Base-by-base conservation (phyloP, 805 yeast genomes). In the Metschnikowia shivogae region DNA sequence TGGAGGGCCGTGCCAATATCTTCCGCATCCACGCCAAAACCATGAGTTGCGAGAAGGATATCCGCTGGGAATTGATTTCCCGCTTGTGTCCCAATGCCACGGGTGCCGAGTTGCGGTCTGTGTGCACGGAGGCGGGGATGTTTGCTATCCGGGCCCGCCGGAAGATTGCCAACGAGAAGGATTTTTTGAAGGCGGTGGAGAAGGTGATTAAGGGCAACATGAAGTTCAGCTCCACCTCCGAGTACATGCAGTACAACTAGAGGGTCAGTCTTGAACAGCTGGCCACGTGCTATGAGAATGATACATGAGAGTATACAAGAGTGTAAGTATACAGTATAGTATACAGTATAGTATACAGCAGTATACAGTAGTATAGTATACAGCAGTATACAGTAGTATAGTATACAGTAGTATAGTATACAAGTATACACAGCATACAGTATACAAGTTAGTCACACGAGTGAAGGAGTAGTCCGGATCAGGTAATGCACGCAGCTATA, bases 101-200 rank as follows among this genome's bases (percentile, higher is more conserved):
- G 1, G 99, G 99, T 67, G 99, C 99, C 3, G 99, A 93, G 72
- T 76, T 93, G 58, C 84, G 99, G 64, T 92, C 98, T 6, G 99
- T 93, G 13, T 93, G 99, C 68, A 93, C 99, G 1, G 99, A 93
- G 68, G 99, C 99, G 3, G 99, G 99, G 59, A 93, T 93, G 99
- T 93, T 90, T 75, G 99, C 99, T 36, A 93, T 93, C 45, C 82
- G 99, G 60, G 97, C 98, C 14, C 82, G 99, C 69, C 81, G 99
- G 73, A 93, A 93, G 74, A 97, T 93, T 35, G 98, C 99, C 32
- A 85, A 95, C 24, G 99, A 93, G 66, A 93, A 93, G 76, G 99
- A 93, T 67, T 93, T 93, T 77, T 74, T 93, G 59, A 89, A 92
- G 57, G 96, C 99, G 29, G 99, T 93, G 37, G 99, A 93, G 60